Conservation (phyloP, 2,329 filamentous ascomycete genomes). For the Emmonsia crescens region DNA sequence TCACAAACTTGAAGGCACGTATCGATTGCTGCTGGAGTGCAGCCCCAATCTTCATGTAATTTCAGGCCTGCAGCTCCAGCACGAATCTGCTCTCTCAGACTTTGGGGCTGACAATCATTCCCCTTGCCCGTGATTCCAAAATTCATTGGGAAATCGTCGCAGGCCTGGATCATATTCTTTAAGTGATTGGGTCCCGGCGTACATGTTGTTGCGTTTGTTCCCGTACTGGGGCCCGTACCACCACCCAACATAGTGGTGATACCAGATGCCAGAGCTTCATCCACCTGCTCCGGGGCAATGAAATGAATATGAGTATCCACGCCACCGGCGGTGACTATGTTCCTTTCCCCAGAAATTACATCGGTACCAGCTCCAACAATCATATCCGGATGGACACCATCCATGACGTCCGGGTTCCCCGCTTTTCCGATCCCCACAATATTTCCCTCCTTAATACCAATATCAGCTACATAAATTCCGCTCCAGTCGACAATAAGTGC, state of each 20-base stretch:
- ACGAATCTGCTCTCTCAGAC: constrained; percentile 65
- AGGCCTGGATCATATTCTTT: constrained; percentile 79
- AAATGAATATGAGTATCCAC: constrained; percentile 88
- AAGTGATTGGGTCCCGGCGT: constrained; percentile 78
- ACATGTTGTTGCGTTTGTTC: constrained; percentile 85
- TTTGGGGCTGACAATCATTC: constrained; percentile 63
- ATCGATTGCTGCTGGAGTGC: constrained; percentile 83
- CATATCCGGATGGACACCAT: constrained; percentile 67
- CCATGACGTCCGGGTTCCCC: constrained; percentile 95
- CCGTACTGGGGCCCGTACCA: constrained; percentile 84
- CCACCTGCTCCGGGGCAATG: constrained; percentile 85
- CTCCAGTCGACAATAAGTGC: constrained; percentile 83
- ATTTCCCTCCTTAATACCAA: constrained; percentile 76
- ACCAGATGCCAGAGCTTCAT: constrained; percentile 73
- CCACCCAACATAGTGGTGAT: constrained; percentile 87
- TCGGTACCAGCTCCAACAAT: constrained; percentile 81
- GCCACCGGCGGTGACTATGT: constrained; percentile 82
- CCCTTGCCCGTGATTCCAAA: constrained; percentile 88
- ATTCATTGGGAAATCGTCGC: constrained; percentile 72
- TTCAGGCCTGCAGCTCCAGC: constrained; percentile 87
- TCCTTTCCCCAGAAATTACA: constrained; percentile 79
- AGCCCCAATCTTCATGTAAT: constrained; percentile 93
- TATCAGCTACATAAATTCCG: constrained; percentile 93
- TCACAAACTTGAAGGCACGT: constrained; percentile 77
- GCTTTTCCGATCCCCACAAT: constrained; percentile 90